Base-by-base conservation (phyloP, 2,329 filamentous ascomycete species). In the Scytalidium sp. region DNA sequence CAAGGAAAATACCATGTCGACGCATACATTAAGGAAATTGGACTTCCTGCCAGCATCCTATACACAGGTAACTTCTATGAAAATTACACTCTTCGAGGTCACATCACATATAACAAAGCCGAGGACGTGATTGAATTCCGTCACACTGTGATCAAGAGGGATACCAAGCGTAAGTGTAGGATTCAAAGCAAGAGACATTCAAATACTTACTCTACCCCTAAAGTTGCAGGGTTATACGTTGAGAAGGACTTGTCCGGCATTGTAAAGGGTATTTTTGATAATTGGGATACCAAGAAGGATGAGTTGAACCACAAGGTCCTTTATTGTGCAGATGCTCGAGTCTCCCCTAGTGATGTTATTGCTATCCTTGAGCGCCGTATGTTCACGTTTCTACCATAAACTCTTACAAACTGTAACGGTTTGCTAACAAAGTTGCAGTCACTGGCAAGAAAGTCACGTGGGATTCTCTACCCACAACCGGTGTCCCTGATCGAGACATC, bases 1-100 rank as follows among this genome's bases (percentile, higher is more conserved):
- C 47, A 55, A 57, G 56, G 56, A 5, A 60, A 58, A 43, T 44
- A 56, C 41, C 52, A 50, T 32, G 57, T 60, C 29, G 57, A 60
- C 36, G 47, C 45, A 4, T 55, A 52, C 23, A 58, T 60, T 19
- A 44, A 47, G 5, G 51, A 54, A 46, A 45, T 50, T n/a, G 49
- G 51, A n/a, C 45, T 58, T 43, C 50, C 57, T 23, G 56, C 47
- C 3, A 43, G 46, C 15, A 55, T 58, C 22, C 39, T 60, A 21
- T 55, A 50, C 29, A 60, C 57, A 7, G 57, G 56, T 8, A 60
- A 55, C 49, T 51, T 51, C 43, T 51, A 51, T 29, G 49, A 51
- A 27, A 51, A 51, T 20, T 43, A 47, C 44, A 22, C 47, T 25
- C 41, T 51, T 13, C 44, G 49, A n/a, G 25, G 41, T 40, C 25